Base-by-base conservation (phyloP, 2,329 filamentous ascomycete species). In the Aspergillus thermomutatus region DNA sequence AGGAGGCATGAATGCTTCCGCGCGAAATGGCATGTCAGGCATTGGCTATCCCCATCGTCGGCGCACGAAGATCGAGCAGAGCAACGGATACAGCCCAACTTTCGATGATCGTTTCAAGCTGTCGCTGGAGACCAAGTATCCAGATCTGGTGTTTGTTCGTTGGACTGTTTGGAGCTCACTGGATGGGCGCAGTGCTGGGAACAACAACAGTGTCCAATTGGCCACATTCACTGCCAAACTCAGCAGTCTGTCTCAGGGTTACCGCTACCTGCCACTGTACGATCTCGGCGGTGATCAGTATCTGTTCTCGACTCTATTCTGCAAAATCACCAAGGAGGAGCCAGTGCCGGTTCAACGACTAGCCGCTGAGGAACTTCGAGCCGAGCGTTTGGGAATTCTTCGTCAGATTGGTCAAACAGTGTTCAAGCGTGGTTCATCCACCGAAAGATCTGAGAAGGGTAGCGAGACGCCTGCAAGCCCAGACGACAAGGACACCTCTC, bases 161-260 rank as follows among this genome's bases (percentile, higher is more conserved):
- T 96, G 91, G 85, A 92, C 88, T 25, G 91, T 97, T 54, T 93
- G 90, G 82, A 89, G 94, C 64, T 92, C 92, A 1, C 81, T 85
- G 57, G 90, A 93, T 69, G 90, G 90, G 45, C 83, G 87, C 65
- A 87, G 80, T 63, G 83, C 85, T 63, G 89, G 84, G 57, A 87
- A 87, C 60, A 81, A 80, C 75, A 83, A 73, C 75, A 83, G 62
- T 78, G 74, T 77, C 25, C 80, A 91, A 23, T 82, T 97, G 56
- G 94, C 91, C 3, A 94, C 89, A 1, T 97, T 93, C 75, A 97
- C 91, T 1, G 92, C 91, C 60, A 97, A 97, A 77, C 86, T 97
- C 52, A 87, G 83, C 77, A 95, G 88, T 70, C 83, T 97, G 45
- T 91, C 93, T 71, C 87, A 94, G 74, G 94, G 94, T 27, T 97